Conservation (phyloP, 768 basidiomycete genomes). For the Leccinum arenicola region DNA sequence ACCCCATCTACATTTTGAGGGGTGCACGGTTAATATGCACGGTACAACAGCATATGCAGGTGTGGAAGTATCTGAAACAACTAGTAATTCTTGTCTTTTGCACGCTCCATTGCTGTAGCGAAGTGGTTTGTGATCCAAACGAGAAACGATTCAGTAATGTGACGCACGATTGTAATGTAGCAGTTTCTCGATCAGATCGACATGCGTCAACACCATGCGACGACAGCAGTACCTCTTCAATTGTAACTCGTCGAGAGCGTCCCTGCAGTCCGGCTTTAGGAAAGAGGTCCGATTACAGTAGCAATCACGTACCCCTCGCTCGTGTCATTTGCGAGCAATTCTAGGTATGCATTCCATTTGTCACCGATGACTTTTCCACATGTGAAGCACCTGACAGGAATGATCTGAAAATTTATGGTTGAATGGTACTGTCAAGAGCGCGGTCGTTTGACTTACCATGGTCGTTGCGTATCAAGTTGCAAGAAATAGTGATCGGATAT, state of each 20-base stretch:
- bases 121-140: background rate
- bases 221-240: conserved; percentile 95
- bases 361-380: conserved; percentile 98
- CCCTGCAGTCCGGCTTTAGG: conserved; percentile 42
- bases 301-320: conserved; percentile 74
- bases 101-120: conserved; percentile 32
- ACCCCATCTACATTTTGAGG: background rate
- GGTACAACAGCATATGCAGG: background rate
- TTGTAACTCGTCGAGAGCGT: conserved; percentile 85
- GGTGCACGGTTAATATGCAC: background rate
- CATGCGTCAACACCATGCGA: conserved; percentile 96
- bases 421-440: background rate
- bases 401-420: conserved; percentile 57
- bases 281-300: background rate
- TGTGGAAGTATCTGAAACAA: background rate
- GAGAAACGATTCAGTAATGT: conserved; percentile 28
- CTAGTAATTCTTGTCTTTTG: conserved; percentile 28
- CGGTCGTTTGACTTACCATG: conserved; percentile 21
- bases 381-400: conserved; percentile 93
- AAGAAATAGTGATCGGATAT: background rate
- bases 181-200: conserved; percentile 96
- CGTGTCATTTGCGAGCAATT: conserved; percentile 74
- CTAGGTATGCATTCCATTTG: conserved; percentile 89
- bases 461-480: background rate
- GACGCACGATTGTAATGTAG: conserved; percentile 88